Evolutionary conservation across 495 filamentous ascomycete genomes (phyloP), one percentile per base, ranked within the genome.

Genomic region (Xylaria longipes): DNA sequence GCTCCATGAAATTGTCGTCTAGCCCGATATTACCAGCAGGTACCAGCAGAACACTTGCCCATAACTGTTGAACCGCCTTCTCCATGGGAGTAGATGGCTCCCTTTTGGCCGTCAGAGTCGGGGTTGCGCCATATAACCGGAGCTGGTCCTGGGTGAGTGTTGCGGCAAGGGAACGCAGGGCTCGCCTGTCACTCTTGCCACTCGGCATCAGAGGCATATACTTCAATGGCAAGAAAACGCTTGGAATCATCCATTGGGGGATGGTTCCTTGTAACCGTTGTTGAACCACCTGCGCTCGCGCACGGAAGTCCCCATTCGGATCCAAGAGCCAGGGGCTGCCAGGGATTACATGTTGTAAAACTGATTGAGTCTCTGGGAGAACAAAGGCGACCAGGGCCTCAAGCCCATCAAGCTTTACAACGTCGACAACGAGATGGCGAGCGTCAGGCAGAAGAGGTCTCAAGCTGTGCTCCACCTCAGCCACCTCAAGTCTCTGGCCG

Each of bases 201-300:
- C 86, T 88, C 3, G 80, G 79, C 0, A 86, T 81, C 6, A 87
- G 69, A 0, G 89, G 88, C 68, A 90, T 78, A 12, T 76, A 65
- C 17, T 31, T 50, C 22, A 48, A 35, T 25, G 25, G 25, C 43
- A 63, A 39, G 22, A 63, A 63, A 14, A 63, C n/a, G 20, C 60
- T 45, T 25, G 60, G 60, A 27, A 63, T 63, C 60, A 63, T 63
- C 60, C 60, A 63, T 35, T 65, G 15, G 43, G 63, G 63, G 22
- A 65, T 50, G 25, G 37, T 27, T 14, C 60, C 60, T 20, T 25
- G 35, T 25, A 63, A 29, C 37, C 27, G 60, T 43, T 63, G 35
- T 25, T 63, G 60, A 25, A 43, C 37, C 6, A 27, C 5, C 60
- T 45, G 29, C 14, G 39, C 17, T 27, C 39, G 60, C n/a, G 37